Evolutionary conservation across 371 early-diverging fungal genomes (phyloP), one percentile per base, ranked within the genome.

Genomic region (Mortierella sp.): DNA sequence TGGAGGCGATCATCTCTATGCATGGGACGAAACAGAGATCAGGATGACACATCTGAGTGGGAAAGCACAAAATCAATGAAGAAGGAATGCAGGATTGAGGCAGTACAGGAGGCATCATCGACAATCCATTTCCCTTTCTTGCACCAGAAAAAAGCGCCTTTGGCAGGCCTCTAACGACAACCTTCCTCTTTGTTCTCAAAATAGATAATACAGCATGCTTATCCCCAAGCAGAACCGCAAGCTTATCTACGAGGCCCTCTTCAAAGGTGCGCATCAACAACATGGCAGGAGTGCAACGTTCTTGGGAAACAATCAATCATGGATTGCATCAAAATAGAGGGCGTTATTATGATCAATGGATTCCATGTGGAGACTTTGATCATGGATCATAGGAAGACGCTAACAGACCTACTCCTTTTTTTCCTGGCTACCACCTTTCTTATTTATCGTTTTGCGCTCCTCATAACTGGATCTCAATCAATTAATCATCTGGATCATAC

Each of bases 161-260:
- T 34, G 11, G 14, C 37, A 2, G 4, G 37, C 4, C 0, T 14
- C 37, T 34, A 34, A 34, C 37, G 37, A 34, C 7, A 11, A 7
- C 11, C 14, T 34, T 44, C 21, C 19, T 17, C 19, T 8, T 6
- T 17, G 44, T 44, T 44, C 19, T 44, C 44, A 14, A 9, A 44
- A 44, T 62, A 76, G 78, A 76, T 76, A 68, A 73, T 75, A 58
- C 86, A 92, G 79, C 79, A 98, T 98, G 98, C 93, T 95, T 81
- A 96, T 98, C 90, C 89, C 95, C 83, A 94, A 94, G 87, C 86
- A 92, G 84, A 95, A 98, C 93, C 90, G 97, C 85, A 95, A 94
- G 91, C 87, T 87, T 82, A 93, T 94, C 88, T 95, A 94, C 92
- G 93, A 93, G 88, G 86, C 89, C 83, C 92, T 95, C 50, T 50